Percentiles rank a stretch among this genome's conserved stretches.
Conservation (phyloP, 176 grass and related monocot genomes). For the Musa beccarii region DNA sequence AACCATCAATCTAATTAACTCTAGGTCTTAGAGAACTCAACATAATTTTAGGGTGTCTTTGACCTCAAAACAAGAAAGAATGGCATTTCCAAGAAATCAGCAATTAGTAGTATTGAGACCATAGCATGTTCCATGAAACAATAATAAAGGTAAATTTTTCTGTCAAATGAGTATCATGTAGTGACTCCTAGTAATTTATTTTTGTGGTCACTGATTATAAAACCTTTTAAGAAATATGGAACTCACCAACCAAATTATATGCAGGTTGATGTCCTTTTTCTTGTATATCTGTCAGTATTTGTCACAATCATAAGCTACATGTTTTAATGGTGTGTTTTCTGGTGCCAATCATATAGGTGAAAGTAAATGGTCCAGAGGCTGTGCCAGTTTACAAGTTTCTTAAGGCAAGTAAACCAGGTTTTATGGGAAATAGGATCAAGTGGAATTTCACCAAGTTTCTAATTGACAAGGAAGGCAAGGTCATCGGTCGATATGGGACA, state of each 20-base stretch:
- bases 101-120: background rate
- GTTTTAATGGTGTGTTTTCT: background rate
- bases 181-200: background rate
- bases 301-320: background rate
- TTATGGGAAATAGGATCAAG: slow-evolving; percentile 78
- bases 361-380: slow-evolving; percentile 70
- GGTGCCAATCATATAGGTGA: slow-evolving; percentile 32
- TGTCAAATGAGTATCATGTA: no score
- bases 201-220: background rate
- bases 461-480: slow-evolving; percentile 74
- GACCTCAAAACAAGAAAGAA: background rate
- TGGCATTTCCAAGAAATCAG: background rate
- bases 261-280: no score
- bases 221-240: background rate
- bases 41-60: background rate
- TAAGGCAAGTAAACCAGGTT: slow-evolving; percentile 65
- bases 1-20: background rate
- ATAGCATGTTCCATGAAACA: no score
- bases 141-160: no score
- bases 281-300: no score
- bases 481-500: slow-evolving; percentile 51
- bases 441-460: slow-evolving; percentile 99
- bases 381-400: slow-evolving; percentile 72
- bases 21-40: background rate
- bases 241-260: no score